Base-by-base conservation (phyloP, 2,329 filamentous ascomycete genomes). In the Arthrocladium fulminans region DNA sequence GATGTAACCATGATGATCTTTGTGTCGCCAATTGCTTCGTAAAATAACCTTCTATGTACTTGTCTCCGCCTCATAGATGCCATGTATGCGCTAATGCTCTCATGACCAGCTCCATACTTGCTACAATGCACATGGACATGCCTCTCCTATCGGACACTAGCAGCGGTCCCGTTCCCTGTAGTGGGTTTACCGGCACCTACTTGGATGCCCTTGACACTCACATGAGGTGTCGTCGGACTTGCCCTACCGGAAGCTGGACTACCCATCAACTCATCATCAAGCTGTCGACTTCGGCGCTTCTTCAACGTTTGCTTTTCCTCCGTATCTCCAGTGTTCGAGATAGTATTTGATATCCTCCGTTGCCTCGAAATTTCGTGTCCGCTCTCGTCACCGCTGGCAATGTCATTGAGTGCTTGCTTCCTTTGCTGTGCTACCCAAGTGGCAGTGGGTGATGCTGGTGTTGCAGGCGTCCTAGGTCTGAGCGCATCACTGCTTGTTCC, bases 171-270 rank as follows among this genome's bases (percentile, higher is more conserved):
- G 13, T 35, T 35, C 5, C 7, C 13, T 5, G 32, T 35, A 15
- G 32, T 35, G 5, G 32, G 32, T 35, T 15, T 35, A 5, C 32
- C 32, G 4, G 17, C 32, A 8, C 10, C 10, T 35, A 35, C 17
- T 15, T 7, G 5, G 24, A 58, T 58, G 2, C 56, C 56, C 37
- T 51, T 50, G 9, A 47, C 27, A 17, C 53, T 53, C 34, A 58
- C 51, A 19, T 47, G 41, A 19, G 53, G 50, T 20, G 37, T 49
- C 15, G 27, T 32, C 19, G 44, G 49, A 5, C 45, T 43, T 5
- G 29, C 29, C 8, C 44, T 25, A n/a, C 49, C 38, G 17, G 45
- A 48, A 13, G 22, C 39, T 29, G 49, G 17, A 8, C 37, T 37
- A 23, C 40, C 23, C 20, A 37, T 32, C 38, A 32, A 30, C 39